phyloP scores from a whole-genome alignment of 2,329 filamentous ascomycete species.

The Botrytis aclada region DNA sequence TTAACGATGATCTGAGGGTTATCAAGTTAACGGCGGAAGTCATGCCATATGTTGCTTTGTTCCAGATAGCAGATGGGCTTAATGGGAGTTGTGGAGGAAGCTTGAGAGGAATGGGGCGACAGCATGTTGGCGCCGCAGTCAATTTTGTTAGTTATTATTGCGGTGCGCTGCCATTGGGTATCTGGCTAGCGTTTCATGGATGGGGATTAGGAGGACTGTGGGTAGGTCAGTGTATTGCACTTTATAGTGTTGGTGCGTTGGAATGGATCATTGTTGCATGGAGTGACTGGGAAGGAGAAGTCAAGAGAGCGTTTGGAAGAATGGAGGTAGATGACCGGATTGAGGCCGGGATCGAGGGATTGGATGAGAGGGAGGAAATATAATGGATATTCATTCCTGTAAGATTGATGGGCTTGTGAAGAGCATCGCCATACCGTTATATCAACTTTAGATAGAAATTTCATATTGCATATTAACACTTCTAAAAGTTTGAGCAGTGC shows the following conservation, averaged over 20 bases:
- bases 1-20: constrained; percentile 74
- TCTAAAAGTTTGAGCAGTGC: neutral
- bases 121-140: constrained; percentile 79
- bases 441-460: neutral
- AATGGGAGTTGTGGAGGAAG: constrained; percentile 82
- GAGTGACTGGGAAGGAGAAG: constrained; percentile 74
- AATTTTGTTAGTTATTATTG: constrained; percentile 83
- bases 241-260: constrained; percentile 73
- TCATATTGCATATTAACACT: neutral
- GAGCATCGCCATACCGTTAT: neutral
- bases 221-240: constrained; percentile 77
- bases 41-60: constrained; percentile 82
- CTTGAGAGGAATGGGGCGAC: constrained; percentile 78
- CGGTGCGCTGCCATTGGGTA: constrained; percentile 75
- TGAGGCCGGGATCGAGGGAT: constrained; percentile 22
- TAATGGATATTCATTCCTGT: constrained; percentile 18
- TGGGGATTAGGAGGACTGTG: constrained; percentile 80
- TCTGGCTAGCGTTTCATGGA: constrained; percentile 81
- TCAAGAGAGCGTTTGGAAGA: constrained; percentile 65
- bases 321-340: constrained; percentile 52
- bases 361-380: neutral
- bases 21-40: constrained; percentile 70
- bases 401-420: constrained; percentile 3
- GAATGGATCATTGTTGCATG: constrained; percentile 79
- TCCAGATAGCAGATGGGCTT: constrained; percentile 85